Base-by-base conservation (phyloP, 768 basidiomycete genomes). In the Macrolepiota fuliginosa region DNA sequence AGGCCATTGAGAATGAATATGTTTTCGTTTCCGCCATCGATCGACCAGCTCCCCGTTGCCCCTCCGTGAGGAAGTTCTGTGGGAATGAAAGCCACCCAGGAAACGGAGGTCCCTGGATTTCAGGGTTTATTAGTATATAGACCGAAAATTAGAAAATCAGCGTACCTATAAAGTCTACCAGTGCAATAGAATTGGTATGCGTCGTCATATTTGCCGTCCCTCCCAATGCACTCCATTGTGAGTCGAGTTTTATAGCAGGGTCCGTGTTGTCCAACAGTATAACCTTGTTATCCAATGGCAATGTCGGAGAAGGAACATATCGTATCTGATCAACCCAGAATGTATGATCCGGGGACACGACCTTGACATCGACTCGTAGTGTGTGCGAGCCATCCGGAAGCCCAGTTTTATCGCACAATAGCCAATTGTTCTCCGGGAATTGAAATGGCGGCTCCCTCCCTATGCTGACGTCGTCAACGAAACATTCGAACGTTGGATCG, bases 321-420 rank as follows among this genome's bases (percentile, higher is more conserved):
- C 66, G 58, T 22, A 74, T 65, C 15, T 61, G n/a, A 35, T 74
- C 73, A 24, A 73, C 60, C 68, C 66, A 73, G 54, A 74, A 74
- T 4, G 72, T 67, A 15, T 69, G 68, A 6, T 57, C 54, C 13
- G 58, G 42, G n/a, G 42, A 46, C 22, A 32, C 11, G 25, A 56
- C 51, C 6, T 45, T 63, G 54, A 59, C 1, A 64, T 68, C 4
- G 65, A 37, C 69, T 69, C 24, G 70, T 65, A 9, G 66, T 68
- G 5, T 72, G 61, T 74, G 73, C 10, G 54, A 62, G 3, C 71
- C 71, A 56, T 71, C 70, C 2, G 47, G 17, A 17, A 73, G 62
- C 7, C 49, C 55, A 36, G 60, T 40, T 19, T 66, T 60, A 4
- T 56, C 47, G 54, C 72, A 73, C 22, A 73, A 64, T 4, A 56